Conservation (phyloP, 2,329 filamentous ascomycete genomes). For the Chalara sp. region DNA sequence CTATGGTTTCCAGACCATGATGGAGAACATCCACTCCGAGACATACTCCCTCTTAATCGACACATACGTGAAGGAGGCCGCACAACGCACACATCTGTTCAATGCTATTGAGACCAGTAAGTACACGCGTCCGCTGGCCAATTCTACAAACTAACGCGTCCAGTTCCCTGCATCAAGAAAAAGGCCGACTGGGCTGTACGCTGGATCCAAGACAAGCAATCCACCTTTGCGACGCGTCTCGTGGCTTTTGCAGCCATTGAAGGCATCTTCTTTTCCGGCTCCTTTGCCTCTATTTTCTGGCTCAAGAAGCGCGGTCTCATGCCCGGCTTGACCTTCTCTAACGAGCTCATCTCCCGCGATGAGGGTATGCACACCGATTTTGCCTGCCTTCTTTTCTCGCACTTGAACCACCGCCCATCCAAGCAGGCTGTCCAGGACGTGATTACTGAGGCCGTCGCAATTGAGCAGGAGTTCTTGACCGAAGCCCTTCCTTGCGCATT, state of each 20-base stretch:
- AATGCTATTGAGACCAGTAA: conserved; percentile 97
- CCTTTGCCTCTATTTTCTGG: conserved; percentile 99
- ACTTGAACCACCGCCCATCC: conserved; percentile 84
- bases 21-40: conserved; percentile 99
- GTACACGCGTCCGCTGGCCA: conserved; percentile 25
- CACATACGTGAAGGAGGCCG: conserved; percentile 97
- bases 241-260: conserved; percentile 97
- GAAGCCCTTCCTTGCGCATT: conserved; percentile 89
- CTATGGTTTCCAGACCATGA: conserved; percentile 99
- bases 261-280: conserved; percentile 99
- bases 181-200: conserved; percentile 97
- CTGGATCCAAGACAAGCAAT: conserved; percentile 92
- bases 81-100: conserved; percentile 90
- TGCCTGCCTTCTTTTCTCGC: conserved; percentile 94
- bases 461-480: conserved; percentile 97
- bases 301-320: conserved; percentile 99
- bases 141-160: conserved; percentile 21
- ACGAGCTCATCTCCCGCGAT: conserved; percentile 98
- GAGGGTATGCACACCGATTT: conserved; percentile 99
- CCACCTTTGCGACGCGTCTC: conserved; percentile 90
- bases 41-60: conserved; percentile 99
- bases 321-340: conserved; percentile 97
- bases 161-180: conserved; percentile 92
- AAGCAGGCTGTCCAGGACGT: conserved; percentile 77
- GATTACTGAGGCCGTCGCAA: conserved; percentile 87